Conservation (phyloP, 2,329 filamentous ascomycete genomes). For the Neofusicoccum ribis region DNA sequence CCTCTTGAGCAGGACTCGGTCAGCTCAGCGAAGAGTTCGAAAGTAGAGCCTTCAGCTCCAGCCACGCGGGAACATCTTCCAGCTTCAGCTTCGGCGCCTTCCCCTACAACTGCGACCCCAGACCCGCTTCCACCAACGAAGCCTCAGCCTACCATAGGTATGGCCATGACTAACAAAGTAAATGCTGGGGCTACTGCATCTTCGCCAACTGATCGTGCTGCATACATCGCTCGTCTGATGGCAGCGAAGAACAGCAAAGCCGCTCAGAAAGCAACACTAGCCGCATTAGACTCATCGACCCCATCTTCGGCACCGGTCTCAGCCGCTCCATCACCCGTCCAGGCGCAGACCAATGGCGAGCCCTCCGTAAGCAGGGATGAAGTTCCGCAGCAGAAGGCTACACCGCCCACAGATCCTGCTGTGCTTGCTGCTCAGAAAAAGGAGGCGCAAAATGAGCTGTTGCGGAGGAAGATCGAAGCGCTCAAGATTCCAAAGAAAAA, state of each 20-base stretch:
- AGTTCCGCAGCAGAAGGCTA: not conserved
- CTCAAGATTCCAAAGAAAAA: constrained; percentile 22
- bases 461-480: constrained; percentile 79
- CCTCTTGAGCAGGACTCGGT: not conserved
- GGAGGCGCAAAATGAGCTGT: constrained; percentile 70
- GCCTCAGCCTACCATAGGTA: constrained; percentile 12
- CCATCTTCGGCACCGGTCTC: not conserved
- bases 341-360: not conserved
- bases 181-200: not conserved
- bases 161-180: not conserved
- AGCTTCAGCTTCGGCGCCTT: constrained; percentile 23
- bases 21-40: not conserved
- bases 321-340: not conserved
- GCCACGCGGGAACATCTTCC: constrained; percentile 29
- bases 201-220: constrained; percentile 64
- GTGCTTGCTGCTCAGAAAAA: constrained; percentile 45
- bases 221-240: constrained; percentile 73
- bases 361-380: not conserved
- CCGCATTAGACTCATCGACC: not conserved
- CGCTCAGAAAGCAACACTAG: constrained; percentile 20
- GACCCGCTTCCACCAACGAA: not conserved
- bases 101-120: not conserved
- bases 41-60: not conserved
- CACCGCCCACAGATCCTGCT: constrained; percentile 1
- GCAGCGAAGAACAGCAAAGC: constrained; percentile 64